phyloP scores from a whole-genome alignment of 2,329 filamentous ascomycete species.

The Alternaria sp. region DNA sequence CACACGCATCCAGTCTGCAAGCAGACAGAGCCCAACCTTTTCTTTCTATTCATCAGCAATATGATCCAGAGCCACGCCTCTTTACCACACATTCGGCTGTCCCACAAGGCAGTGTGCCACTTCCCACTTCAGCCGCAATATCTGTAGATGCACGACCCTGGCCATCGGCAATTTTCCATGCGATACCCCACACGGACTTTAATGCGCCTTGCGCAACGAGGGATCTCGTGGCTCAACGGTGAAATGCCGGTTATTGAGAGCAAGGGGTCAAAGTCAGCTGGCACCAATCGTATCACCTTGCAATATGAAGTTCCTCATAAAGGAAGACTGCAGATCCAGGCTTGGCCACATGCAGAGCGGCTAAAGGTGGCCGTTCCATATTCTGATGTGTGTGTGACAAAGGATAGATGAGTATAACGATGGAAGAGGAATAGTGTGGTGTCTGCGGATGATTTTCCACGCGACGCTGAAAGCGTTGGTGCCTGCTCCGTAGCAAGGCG shows the following conservation, averaged over 20 bases:
- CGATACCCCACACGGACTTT: slow-evolving; percentile 16
- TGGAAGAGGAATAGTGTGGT: not conserved
- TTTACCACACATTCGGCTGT: not conserved
- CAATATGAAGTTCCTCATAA: slow-evolving; percentile 5
- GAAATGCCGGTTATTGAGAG: slow-evolving; percentile 17
- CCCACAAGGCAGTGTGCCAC: slow-evolving; percentile 7
- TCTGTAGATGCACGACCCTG: slow-evolving; percentile 2
- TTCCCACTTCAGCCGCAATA: slow-evolving; percentile 16
- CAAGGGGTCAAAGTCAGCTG: not conserved
- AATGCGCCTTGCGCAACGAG: slow-evolving; percentile 3
- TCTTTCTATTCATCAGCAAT: slow-evolving; percentile 33
- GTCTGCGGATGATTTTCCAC: slow-evolving; percentile 5
- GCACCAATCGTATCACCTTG: slow-evolving; percentile 9
- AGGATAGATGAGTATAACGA: slow-evolving; percentile 6
- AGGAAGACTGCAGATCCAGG: not conserved
- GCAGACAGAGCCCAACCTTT: not conserved
- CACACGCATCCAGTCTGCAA: not conserved
- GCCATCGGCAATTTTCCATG: slow-evolving; percentile 1
- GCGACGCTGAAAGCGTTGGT: slow-evolving; percentile 5
- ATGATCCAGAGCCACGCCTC: slow-evolving; percentile 13
- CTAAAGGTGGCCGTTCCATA: slow-evolving; percentile 4
- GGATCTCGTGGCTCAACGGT: slow-evolving; percentile 4
- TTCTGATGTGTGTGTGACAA: not conserved
- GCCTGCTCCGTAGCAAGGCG: slow-evolving; percentile 23
- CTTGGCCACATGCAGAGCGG: not conserved